Percentiles rank a stretch among this genome's conserved stretches.
Conservation (phyloP, 306 rosid species). For the Vigna nakashimae region DNA sequence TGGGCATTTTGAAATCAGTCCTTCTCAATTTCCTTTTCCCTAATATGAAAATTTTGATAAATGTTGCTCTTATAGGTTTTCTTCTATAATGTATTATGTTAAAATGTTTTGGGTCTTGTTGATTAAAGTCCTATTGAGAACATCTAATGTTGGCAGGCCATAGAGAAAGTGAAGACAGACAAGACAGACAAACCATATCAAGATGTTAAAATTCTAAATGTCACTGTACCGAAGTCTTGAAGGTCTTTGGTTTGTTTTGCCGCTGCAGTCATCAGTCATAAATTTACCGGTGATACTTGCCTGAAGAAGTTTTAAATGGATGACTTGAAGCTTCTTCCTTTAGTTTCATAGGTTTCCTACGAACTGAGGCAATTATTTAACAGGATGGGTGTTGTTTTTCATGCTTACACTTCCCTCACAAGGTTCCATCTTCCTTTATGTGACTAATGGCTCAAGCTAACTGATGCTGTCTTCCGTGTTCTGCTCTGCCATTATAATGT, state of each 20-base stretch:
- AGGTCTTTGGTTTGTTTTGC: conserved; percentile 28
- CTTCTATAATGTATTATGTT: background rate
- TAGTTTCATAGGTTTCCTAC: conserved; percentile 17
- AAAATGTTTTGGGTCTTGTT: background rate
- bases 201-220: conserved; percentile 93
- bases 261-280: background rate
- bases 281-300: conserved; percentile 1
- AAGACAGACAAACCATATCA: conserved; percentile 84
- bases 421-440: background rate
- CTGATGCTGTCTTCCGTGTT: background rate
- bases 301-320: conserved; percentile 27
- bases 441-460: conserved; percentile 14
- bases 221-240: conserved; percentile 93
- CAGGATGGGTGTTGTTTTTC: conserved; percentile 14
- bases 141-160: conserved; percentile 63
- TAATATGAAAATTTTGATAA: conserved; percentile 31
- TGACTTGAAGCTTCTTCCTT: conserved; percentile 21
- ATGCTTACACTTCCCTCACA: background rate
- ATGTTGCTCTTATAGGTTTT: conserved; percentile 3
- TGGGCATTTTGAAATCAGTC: conserved; percentile 11
- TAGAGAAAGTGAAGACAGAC: conserved; percentile 96
- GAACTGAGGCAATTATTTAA: conserved; percentile 11
- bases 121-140: conserved; percentile 24
- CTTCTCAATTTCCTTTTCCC: conserved; percentile 2
- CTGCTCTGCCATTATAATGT: background rate